Evolutionary conservation across 345 rosid species (phyloP).

Genomic region (Erodium maritimum): DNA sequence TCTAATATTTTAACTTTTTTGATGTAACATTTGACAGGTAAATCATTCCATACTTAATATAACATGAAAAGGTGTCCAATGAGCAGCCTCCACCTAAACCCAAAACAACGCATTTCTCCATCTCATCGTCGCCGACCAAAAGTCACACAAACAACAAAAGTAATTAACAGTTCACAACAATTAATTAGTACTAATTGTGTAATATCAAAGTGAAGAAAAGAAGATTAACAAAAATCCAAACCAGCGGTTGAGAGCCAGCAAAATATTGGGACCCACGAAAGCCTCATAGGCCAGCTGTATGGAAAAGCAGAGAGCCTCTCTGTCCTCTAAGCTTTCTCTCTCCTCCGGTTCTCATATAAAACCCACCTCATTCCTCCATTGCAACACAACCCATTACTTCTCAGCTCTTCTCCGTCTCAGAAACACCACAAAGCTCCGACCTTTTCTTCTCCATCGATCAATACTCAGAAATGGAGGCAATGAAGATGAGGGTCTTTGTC

Average conservation of each 20-base stretch:
- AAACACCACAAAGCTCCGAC: not conserved
- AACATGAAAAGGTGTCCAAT: too few relatives aligned
- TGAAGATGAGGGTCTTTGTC: conserved; percentile 12
- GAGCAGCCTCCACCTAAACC: not conserved
- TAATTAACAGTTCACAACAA: not conserved
- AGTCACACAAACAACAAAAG: not conserved
- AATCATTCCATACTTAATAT: too few relatives aligned
- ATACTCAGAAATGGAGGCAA: conserved; percentile 15
- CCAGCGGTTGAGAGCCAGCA: not conserved
- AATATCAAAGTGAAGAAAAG: not conserved
- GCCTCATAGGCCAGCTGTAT: conserved; percentile 6
- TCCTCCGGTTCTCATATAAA: not conserved
- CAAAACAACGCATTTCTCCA: not conserved
- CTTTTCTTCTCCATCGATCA: not conserved
- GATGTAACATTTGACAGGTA: too few relatives aligned
- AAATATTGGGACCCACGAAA: not conserved
- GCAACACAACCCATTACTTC: not conserved
- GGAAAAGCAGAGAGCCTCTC: too few relatives aligned
- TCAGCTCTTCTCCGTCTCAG: not conserved
- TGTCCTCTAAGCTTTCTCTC: too few relatives aligned
- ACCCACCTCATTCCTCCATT: not conserved
- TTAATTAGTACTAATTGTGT: not conserved
- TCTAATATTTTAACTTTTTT: too few relatives aligned
- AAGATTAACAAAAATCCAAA: not conserved
- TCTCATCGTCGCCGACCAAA: not conserved